phyloP scores from a whole-genome alignment of 805 yeast species.

The Tetrapisispora phaffii region DNA sequence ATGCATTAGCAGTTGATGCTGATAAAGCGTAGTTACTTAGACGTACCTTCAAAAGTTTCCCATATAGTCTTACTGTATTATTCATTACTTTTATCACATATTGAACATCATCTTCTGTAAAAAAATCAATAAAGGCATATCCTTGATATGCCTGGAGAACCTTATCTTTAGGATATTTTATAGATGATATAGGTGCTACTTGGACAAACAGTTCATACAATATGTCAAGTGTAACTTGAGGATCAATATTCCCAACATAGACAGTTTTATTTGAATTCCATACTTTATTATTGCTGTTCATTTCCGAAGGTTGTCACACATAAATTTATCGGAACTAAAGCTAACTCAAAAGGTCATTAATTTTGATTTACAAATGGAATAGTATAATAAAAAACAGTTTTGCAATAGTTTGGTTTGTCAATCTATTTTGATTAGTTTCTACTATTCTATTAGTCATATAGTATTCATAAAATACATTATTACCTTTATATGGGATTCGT shows the following conservation, averaged over 20 bases:
- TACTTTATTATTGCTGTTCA: background rate
- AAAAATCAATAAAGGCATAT: constrained; percentile 76
- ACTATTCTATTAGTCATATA: too few relatives aligned
- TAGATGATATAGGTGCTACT: constrained; percentile 63
- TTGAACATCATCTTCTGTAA: constrained; percentile 49
- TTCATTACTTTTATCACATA: constrained; percentile 54
- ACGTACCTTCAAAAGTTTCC: constrained; percentile 50
- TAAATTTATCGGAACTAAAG: too few relatives aligned
- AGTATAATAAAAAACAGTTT: too few relatives aligned
- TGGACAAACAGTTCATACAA: constrained; percentile 78
- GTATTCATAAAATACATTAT: too few relatives aligned
- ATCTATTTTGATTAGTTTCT: too few relatives aligned
- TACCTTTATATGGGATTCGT: too few relatives aligned
- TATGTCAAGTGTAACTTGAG: constrained; percentile 57
- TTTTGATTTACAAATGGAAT: too few relatives aligned
- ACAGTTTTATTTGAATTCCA: constrained; percentile 19
- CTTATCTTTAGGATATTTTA: constrained; percentile 74
- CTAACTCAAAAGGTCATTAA: background rate
- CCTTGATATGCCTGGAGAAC: constrained; percentile 68
- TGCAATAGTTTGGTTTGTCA: too few relatives aligned
- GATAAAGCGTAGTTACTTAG: constrained; percentile 24
- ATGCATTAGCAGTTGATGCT: constrained; percentile 4
- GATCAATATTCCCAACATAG: constrained; percentile 77
- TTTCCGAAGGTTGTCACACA: background rate
- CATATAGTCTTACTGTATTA: constrained; percentile 47